Evolutionary conservation across 768 basidiomycete genomes (phyloP).

Genomic region (Leccinum sublutescens): DNA sequence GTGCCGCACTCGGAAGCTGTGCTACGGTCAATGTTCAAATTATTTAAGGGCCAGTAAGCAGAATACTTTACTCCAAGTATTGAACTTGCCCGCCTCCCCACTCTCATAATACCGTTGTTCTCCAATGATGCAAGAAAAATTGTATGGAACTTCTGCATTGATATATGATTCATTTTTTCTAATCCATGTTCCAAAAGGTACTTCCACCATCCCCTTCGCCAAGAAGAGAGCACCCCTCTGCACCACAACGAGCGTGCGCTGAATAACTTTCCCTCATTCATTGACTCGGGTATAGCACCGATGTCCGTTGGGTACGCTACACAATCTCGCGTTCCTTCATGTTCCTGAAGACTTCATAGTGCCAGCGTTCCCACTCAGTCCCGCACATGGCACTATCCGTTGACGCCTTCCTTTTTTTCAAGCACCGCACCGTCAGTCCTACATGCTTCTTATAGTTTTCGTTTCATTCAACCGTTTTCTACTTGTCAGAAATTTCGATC

Average conservation of each 20-base stretch:
- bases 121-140: conserved; percentile 9
- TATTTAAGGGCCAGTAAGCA: conserved; percentile 9
- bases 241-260: neutral
- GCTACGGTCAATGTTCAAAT: neutral
- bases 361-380: neutral
- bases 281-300: neutral
- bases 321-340: neutral
- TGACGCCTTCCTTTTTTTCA: neutral
- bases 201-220: neutral
- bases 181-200: conserved; percentile 7
- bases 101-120: neutral
- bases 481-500: conserved; percentile 6
- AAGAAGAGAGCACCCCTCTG: neutral
- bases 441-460: neutral
- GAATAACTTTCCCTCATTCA: neutral
- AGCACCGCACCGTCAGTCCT: conserved; percentile 13
- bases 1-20: conserved; percentile 11
- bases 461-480: neutral
- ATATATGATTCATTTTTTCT: neutral
- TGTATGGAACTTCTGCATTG: conserved; percentile 6
- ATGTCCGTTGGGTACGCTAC: conserved; percentile 9
- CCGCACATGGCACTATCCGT: neutral
- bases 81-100: neutral
- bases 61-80: neutral
- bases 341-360: conserved; percentile 10